Evolutionary conservation across 176 grass and related monocot species (phyloP).

Genomic region (Microstegium vimineum): DNA sequence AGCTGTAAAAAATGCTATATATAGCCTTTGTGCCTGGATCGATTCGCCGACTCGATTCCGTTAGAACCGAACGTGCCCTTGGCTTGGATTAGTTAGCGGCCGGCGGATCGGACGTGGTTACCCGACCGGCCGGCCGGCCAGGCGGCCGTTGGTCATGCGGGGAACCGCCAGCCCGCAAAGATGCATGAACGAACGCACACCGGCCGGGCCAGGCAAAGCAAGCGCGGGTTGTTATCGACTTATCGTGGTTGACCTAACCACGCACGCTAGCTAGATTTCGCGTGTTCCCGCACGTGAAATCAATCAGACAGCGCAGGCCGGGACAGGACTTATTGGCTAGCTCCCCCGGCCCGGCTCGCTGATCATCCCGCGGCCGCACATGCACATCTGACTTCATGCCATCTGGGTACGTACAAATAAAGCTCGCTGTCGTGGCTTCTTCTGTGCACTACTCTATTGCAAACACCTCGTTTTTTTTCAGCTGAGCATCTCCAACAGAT

Average conservation of each 20-base stretch:
- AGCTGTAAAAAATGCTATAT: no score
- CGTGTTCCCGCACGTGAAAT: background rate
- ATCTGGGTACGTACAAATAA: background rate
- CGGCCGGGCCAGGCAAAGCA: background rate
- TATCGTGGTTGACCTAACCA: background rate
- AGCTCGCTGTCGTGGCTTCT: background rate
- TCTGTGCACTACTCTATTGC: no score
- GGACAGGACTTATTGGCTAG: background rate
- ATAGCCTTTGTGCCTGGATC: no score
- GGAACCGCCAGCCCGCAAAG: background rate
- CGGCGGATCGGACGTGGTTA: background rate
- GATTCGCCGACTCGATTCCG: no score
- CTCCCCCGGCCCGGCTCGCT: background rate
- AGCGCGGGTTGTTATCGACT: background rate
- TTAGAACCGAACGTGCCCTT: no score
- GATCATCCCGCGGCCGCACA: background rate
- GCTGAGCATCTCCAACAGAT: no score
- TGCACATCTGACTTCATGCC: background rate
- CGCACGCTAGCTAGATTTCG: background rate
- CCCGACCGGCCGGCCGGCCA: no score
- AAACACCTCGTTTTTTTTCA: no score
- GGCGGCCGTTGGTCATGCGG: background rate
- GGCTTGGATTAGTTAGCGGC: background rate
- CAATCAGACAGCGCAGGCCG: background rate
- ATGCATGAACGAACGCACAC: conserved; percentile 6